Percentiles rank a stretch among this genome's conserved stretches.
Evolutionary conservation across 768 basidiomycete species (phyloP).

Genomic region (Termitomyces sp.): DNA sequence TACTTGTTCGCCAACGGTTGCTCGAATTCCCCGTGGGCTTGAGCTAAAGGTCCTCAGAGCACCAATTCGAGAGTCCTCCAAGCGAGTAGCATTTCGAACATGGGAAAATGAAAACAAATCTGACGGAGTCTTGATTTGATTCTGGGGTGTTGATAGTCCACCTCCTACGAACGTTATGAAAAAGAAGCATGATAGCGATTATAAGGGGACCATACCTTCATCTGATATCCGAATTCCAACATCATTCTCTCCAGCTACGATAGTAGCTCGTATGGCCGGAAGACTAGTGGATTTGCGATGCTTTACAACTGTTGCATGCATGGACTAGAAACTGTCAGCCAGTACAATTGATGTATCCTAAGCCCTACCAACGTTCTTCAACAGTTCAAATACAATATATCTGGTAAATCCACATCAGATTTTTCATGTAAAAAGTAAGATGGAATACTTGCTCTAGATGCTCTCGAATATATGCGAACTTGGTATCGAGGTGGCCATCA

Average conservation of each 20-base stretch:
- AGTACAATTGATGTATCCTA: not conserved
- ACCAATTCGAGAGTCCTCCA: slow-evolving; percentile 62
- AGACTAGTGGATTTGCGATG: slow-evolving; percentile 37
- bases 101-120: slow-evolving; percentile 92
- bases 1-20: slow-evolving; percentile 80
- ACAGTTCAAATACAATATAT: slow-evolving; percentile 84
- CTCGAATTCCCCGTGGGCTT: slow-evolving; percentile 59
- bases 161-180: slow-evolving; percentile 46
- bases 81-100: slow-evolving; percentile 64
- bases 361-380: slow-evolving; percentile 70
- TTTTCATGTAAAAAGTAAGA: not conserved
- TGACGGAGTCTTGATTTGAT: slow-evolving; percentile 51
- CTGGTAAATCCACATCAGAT: slow-evolving; percentile 24
- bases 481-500: slow-evolving; percentile 66
- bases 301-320: slow-evolving; percentile 58
- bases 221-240: slow-evolving; percentile 87
- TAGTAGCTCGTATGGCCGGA: slow-evolving; percentile 70
- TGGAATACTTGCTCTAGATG: slow-evolving; percentile 65
- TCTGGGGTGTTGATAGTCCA: slow-evolving; percentile 50
- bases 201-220: slow-evolving; percentile 47
- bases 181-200: not conserved
- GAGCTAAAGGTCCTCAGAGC: slow-evolving; percentile 60
- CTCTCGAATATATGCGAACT: slow-evolving; percentile 81
- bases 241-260: slow-evolving; percentile 68
- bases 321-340: slow-evolving; percentile 41